Base-by-base conservation (phyloP, 2,329 filamentous ascomycete species). In the Ascocoryne sarcoides region DNA sequence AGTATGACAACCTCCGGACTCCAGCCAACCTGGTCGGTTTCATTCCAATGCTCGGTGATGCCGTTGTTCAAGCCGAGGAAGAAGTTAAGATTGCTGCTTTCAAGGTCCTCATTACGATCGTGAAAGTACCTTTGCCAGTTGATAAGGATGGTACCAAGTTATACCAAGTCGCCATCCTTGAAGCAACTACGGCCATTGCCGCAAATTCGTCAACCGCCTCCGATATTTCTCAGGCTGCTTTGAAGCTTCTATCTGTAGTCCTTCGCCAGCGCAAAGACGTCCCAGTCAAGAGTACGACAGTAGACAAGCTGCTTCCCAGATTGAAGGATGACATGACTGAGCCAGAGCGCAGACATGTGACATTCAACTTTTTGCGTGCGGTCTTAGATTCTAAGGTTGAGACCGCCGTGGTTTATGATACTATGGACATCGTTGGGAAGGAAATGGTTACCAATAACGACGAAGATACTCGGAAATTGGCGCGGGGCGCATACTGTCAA, bases 361-460 rank as follows among this genome's bases (percentile, higher is more conserved):
- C 87, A 0, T 98, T 98, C 67, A 94, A 86, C 56, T 96, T 98
- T 62, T 65, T 98, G 43, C 82, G 89, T 31, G 84, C 87, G 1
- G 79, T 96, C 18, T 75, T 98, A 57, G 82, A 85, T 39, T 78
- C 89, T 14, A 90, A 84, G 58, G 71, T 96, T 32, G 75, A 95
- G 54, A 88, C 93, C 5, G 82, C 89, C 0, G 75, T 83, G 31
- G 80, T 98, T 20, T 98, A 98, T 58, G 90, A 96, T 57, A 82
- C 84, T 7, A 75, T 95, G 48, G 92, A 98, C 59, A 81, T 88
- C 54, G 82, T 94, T 20, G 86, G 87, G 34, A 81, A 76, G 3
- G 83, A 95, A 60, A 96, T 96, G 89, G 84, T 98, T 42, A 95
- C 84, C 32, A 96, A 96, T 58, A 86, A 95, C 47, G 89, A 93